Percentiles rank a stretch among this genome's conserved stretches.
Evolutionary conservation across 208 protist species (phyloP).

Genomic region (Porcisia deanei): DNA sequence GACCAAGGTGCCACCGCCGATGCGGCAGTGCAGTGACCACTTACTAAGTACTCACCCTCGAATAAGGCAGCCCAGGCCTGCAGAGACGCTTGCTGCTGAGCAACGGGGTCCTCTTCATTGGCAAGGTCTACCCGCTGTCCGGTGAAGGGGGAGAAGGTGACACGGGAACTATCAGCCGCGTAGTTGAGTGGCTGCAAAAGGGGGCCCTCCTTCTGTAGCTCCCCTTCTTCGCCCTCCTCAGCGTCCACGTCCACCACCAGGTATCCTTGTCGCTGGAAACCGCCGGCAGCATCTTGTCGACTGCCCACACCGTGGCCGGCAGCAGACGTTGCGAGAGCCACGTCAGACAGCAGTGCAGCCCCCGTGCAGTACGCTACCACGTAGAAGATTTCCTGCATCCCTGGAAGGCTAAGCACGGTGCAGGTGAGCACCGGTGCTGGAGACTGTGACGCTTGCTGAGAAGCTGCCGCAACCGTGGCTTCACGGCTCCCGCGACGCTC

Average conservation of each 20-base stretch:
- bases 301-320: background rate
- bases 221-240: slow-evolving; percentile 5
- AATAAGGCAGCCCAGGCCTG: slow-evolving; percentile 24
- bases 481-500: background rate
- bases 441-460: background rate
- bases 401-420: slow-evolving; percentile 49
- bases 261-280: background rate
- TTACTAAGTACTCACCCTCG: slow-evolving; percentile 14
- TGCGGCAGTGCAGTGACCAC: background rate
- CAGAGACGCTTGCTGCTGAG: slow-evolving; percentile 18
- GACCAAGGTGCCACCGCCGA: background rate
- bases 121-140: slow-evolving; percentile 5
- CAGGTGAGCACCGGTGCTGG: slow-evolving; percentile 22
- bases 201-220: slow-evolving; percentile 2
- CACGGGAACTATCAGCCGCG: background rate
- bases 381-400: slow-evolving; percentile 62
- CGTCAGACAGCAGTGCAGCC: slow-evolving; percentile 50
- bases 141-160: background rate
- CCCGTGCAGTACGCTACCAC: slow-evolving; percentile 65
- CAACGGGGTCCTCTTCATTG: slow-evolving; percentile 20
- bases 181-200: background rate
- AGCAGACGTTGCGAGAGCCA: background rate
- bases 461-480: background rate
- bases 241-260: slow-evolving; percentile 25
- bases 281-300: background rate